Percentiles rank a stretch among this genome's conserved stretches.
These are phyloP conservation scores for Fusarium sp. DNA, from an alignment of 2,329 filamentous ascomycete species.

Conservation along the genomic window DNA sequence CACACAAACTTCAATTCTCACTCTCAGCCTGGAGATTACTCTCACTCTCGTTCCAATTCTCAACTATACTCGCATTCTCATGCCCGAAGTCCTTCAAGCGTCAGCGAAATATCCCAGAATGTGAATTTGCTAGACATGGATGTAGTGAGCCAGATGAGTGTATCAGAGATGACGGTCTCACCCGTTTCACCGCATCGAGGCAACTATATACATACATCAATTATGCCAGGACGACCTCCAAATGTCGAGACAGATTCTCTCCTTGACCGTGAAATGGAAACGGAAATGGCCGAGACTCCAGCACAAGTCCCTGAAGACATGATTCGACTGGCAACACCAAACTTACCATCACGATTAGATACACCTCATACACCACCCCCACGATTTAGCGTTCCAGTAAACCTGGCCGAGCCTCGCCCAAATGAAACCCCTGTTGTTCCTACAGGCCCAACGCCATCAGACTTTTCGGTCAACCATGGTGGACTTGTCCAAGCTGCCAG, in stretches of 20 bases:
- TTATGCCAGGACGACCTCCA: constrained; percentile 7
- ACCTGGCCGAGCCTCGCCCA: constrained; percentile 12
- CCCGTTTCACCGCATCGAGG: constrained; percentile 27
- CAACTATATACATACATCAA: constrained; percentile 11
- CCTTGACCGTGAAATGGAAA: constrained; percentile 22
- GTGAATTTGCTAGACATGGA: constrained; percentile 30
- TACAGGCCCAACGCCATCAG: background rate
- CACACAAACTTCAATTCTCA: constrained; percentile 24
- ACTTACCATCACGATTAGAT: constrained; percentile 39
- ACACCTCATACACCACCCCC: constrained; percentile 37
- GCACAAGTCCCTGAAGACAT: constrained; percentile 28
- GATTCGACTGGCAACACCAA: constrained; percentile 42
- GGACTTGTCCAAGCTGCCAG: constrained; percentile 40
- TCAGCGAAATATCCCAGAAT: constrained; percentile 35
- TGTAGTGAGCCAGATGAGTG: constrained; percentile 32
- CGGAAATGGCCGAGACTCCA: constrained; percentile 20
- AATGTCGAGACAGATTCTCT: constrained; percentile 34
- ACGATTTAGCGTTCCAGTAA: constrained; percentile 16
- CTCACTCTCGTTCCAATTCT: background rate
- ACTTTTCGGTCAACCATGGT: constrained; percentile 33
- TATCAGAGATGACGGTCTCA: constrained; percentile 31
- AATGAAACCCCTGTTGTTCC: background rate
- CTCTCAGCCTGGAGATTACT: background rate
- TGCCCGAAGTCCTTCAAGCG: constrained; percentile 34
- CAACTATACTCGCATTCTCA: constrained; percentile 9